phyloP scores from a whole-genome alignment of 305 asterid genomes.

The Fraxinus sp. region DNA sequence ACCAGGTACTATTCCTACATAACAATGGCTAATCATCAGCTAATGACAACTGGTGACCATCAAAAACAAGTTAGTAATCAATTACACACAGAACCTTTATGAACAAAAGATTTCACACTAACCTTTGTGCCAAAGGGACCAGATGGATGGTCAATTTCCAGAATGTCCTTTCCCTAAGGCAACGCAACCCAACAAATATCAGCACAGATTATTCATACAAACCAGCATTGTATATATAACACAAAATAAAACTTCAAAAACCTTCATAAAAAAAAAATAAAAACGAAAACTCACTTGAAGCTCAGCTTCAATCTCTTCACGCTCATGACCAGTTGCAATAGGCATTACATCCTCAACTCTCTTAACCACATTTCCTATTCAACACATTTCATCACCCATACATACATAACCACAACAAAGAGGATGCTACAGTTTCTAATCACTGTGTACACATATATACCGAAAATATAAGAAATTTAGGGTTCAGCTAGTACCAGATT shows the following conservation, averaged over 20 bases:
- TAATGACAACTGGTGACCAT: background rate
- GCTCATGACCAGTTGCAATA: background rate
- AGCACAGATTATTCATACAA: background rate
- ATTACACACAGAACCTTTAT: background rate
- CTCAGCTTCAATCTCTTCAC: background rate
- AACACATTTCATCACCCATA: constrained; percentile 2
- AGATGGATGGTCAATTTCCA: background rate
- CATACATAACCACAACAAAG: background rate
- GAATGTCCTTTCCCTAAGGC: constrained; percentile 33
- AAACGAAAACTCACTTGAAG: constrained; percentile 38
- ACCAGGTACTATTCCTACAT: background rate
- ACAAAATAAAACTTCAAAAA: background rate
- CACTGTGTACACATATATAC: background rate
- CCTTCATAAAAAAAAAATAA: background rate
- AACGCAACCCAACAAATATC: constrained; percentile 10
- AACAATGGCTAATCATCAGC: background rate
- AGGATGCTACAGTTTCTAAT: background rate
- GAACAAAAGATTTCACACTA: constrained; percentile 25
- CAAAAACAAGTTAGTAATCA: background rate
- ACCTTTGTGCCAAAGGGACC: constrained; percentile 38
- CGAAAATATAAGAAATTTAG: background rate
- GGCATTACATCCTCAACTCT: constrained; percentile 61
- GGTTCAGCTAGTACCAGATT: constrained; percentile 31
- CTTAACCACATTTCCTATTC: constrained; percentile 49
- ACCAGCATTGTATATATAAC: constrained; percentile 6